Evolutionary conservation across 495 filamentous ascomycete species (phyloP).

Genomic region (Paragyromitra xinjiangensis): DNA sequence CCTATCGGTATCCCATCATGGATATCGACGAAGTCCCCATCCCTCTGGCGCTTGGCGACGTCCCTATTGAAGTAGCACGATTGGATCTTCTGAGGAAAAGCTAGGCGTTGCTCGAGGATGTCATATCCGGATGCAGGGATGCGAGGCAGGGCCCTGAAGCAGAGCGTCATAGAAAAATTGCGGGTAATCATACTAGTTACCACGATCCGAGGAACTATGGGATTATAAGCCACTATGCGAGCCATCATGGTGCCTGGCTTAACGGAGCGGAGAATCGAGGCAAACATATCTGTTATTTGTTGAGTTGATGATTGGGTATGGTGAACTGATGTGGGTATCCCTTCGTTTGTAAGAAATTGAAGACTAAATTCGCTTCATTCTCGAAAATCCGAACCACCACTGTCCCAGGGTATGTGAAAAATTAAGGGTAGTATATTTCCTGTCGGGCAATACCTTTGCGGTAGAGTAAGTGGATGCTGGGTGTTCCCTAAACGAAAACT

Average conservation of each 20-base stretch:
- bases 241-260: background rate
- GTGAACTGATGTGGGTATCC: background rate
- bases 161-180: background rate
- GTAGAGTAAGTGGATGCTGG: too few relatives aligned
- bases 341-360: too few relatives aligned
- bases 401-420: too few relatives aligned
- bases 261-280: background rate
- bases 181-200: background rate
- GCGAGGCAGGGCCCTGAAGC: background rate
- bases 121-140: background rate
- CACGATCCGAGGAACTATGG: background rate
- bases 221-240: background rate
- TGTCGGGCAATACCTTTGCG: too few relatives aligned
- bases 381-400: too few relatives aligned
- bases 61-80: background rate
- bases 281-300: background rate
- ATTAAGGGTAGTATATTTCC: too few relatives aligned
- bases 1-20: constrained; percentile 8
- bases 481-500: too few relatives aligned
- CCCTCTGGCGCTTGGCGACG: background rate
- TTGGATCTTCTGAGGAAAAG: background rate
- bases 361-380: too few relatives aligned
- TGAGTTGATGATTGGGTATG: background rate
- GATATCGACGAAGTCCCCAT: background rate
- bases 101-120: background rate